Base-by-base conservation (phyloP, 2,329 filamentous ascomycete genomes). In the Ceratocystis ficicola region DNA sequence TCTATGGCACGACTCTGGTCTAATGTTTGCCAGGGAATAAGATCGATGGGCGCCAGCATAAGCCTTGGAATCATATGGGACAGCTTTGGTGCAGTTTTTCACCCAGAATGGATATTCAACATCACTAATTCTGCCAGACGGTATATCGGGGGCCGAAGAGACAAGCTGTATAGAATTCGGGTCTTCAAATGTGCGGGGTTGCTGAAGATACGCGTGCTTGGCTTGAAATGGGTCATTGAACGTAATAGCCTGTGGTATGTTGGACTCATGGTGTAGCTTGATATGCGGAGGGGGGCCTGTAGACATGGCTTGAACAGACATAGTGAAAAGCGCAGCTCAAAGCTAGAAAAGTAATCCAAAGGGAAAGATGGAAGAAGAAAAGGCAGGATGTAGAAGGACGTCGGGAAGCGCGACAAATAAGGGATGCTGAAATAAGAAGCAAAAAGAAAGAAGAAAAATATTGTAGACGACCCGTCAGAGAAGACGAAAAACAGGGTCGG, bases 1-100 rank as follows among this genome's bases (percentile, higher is more conserved):
- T 28, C 63, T 57, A 12, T 60, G 63, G 32, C 50, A 65, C 41
- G 63, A 65, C 32, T 65, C 63, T 22, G 63, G 63, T 60, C 63
- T 59, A 41, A 65, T 65, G 55, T 59, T 65, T 15, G 63, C 63
- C 17, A 65, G 63, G 22, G 63, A 65, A 20, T 65, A 65, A 5
- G 63, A 65, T 25, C 63, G 52, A 30, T 41, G 25, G 36, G 63
- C 63, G n/a, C 63, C 63, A 15, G 50, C 63, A 44, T 65, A 65
- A 8, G 63, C 63, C 36, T 60, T 65, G 32, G 63, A 30, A 32
- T 65, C 52, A 48, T 59, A 65, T 5, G 63, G 63, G 10, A 52
- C 63, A 17, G 28, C 41, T 41, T 65, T 65, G 22, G 63, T 48
- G n/a, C 48, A 55, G 52, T 60, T 55, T 25, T 44, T 57, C 36